phyloP scores from a whole-genome alignment of 495 filamentous ascomycete genomes.

The Podospora anserina region DNA sequence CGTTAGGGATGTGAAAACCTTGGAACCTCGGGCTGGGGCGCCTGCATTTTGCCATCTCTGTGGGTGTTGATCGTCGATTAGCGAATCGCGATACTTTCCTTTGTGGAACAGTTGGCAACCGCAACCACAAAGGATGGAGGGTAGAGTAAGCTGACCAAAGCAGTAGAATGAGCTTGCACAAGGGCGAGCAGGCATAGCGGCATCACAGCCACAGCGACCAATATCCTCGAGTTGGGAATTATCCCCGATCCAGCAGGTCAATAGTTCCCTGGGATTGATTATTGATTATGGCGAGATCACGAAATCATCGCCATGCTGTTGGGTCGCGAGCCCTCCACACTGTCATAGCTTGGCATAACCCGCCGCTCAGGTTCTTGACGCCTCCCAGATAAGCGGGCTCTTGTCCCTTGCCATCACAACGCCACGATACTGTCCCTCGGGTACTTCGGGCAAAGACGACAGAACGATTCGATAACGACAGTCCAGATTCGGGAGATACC shows the following conservation, averaged over 20 bases:
- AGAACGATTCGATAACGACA: not conserved
- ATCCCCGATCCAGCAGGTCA: not conserved
- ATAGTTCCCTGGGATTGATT: not conserved
- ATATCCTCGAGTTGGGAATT: not conserved
- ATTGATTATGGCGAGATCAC: not conserved
- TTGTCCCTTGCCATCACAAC: not conserved
- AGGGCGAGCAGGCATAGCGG: not conserved
- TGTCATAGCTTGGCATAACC: not conserved
- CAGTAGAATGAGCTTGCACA: not conserved
- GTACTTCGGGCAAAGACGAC: not conserved
- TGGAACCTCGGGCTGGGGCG: not conserved
- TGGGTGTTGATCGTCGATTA: not conserved
- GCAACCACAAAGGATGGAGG: not conserved
- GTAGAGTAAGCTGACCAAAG: slow-evolving; percentile 6
- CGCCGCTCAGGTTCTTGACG: not conserved
- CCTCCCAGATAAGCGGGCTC: slow-evolving; percentile 6
- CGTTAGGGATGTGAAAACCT: not conserved
- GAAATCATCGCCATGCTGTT: not conserved
- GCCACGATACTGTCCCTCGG: not conserved
- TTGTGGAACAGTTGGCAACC: not conserved
- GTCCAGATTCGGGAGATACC: not conserved
- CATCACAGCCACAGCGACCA: not conserved
- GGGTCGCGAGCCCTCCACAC: not conserved
- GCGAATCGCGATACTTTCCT: not conserved
- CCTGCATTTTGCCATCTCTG: not conserved